phyloP scores from a whole-genome alignment of 495 filamentous ascomycete genomes.

The Podospora comata region DNA sequence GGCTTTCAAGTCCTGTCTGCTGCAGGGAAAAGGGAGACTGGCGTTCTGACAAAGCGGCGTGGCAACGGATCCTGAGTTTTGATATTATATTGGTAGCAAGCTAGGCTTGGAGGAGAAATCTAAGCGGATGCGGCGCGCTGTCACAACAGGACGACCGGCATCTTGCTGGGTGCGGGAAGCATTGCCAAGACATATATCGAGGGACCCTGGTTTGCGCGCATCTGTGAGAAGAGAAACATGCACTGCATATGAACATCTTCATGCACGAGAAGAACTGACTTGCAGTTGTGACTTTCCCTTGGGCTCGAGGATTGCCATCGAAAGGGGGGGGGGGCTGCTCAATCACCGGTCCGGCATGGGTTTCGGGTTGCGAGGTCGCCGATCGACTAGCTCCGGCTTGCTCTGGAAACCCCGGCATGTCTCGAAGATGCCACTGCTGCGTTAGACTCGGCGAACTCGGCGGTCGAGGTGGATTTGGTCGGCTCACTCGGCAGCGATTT shows the following conservation, averaged over 20 bases:
- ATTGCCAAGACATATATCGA: background rate
- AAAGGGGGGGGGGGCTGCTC: background rate
- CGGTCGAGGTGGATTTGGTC: background rate
- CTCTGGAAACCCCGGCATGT: background rate
- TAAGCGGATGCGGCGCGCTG: background rate
- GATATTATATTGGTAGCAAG: background rate
- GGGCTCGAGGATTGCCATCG: background rate
- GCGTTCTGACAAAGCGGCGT: background rate
- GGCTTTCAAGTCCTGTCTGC: background rate
- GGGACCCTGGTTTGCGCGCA: background rate
- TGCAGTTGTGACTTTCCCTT: background rate
- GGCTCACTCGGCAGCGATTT: background rate
- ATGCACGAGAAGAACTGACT: background rate
- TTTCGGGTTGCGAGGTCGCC: background rate
- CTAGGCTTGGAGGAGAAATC: background rate
- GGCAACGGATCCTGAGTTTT: background rate
- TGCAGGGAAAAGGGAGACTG: background rate
- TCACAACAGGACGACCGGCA: background rate
- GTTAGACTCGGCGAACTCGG: background rate
- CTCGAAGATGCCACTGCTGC: background rate
- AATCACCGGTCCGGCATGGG: background rate
- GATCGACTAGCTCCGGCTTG: background rate
- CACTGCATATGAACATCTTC: background rate
- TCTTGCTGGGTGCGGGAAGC: background rate
- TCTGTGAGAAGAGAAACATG: background rate